Evolutionary conservation across 2,329 filamentous ascomycete genomes (phyloP), one percentile per base, ranked within the genome.

Genomic region (Apiospora rasikravindrae): DNA sequence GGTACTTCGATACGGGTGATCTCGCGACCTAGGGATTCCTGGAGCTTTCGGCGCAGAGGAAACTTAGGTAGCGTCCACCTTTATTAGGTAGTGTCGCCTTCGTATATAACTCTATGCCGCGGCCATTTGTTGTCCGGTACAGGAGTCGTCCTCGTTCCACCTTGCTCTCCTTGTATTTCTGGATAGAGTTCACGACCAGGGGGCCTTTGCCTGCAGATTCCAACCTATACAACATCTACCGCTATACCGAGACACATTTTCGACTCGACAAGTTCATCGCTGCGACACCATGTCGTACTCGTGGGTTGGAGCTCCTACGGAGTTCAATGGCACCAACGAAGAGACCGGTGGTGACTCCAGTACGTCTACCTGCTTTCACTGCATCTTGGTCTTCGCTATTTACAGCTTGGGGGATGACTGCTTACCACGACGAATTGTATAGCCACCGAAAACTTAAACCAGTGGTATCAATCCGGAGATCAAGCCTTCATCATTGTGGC

Each of bases 381-480:
- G 22, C 7, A n/a, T 24, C n/a, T 24, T 11, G 57, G 10, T 40
- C 29, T 8, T 64, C 13, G 33, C 19, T n/a, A 40, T 64, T n/a
- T 19, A 40, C 57, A 64, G 40, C 22, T 29, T 64, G 33, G 33
- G 8, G 57, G 37, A 64, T 64, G 29, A 40, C 29, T 40, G 57
- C 57, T 64, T 64, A 64, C 57, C 57, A n/a, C 10, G 57, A n/a
- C 19, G 33, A 13, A 40, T 40, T 10, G 19, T 72, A 76, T 81
- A 98, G 95, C 88, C 77, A 89, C 86, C 81, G 91, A 94, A 80
- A 98, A 98, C 85, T 84, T 98, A 81, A 98, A 98, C 88, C 94
- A 97, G 90, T 97, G 95, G 94, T 98, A 93, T 84, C 89, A 94
- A 77, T 87, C 94, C 7, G 96, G 96, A 79, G 96, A 99, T 84